Evolutionary conservation across 805 yeast species (phyloP).

Genomic region (Lipomyces mesembrius): DNA sequence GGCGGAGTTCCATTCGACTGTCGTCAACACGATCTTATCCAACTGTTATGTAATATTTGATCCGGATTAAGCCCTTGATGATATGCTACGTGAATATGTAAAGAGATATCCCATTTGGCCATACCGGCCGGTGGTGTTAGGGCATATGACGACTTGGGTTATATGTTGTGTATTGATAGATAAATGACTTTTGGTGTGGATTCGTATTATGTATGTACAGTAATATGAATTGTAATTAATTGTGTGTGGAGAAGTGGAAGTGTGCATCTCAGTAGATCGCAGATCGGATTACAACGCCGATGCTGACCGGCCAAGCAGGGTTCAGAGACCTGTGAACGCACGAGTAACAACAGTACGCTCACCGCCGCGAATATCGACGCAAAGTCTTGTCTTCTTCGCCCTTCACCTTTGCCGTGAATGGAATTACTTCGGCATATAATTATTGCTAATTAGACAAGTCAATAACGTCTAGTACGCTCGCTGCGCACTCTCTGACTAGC

Average conservation of each 20-base stretch:
- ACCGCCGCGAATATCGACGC: background rate
- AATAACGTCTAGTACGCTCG: background rate
- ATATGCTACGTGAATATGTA: background rate
- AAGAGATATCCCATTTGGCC: background rate
- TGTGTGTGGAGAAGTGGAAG: too few relatives aligned
- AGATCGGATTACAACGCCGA: too few relatives aligned
- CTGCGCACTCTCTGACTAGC: background rate
- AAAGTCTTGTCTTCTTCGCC: background rate
- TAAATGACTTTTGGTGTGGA: background rate
- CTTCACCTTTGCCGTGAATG: background rate
- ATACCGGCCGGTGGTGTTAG: background rate
- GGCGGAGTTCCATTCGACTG: constrained; percentile 72
- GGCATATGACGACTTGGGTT: background rate
- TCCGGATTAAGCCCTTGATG: constrained; percentile 49
- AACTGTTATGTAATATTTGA: constrained; percentile 84
- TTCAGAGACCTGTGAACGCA: background rate
- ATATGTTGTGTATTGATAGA: background rate
- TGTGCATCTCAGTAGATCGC: too few relatives aligned
- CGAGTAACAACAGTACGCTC: background rate
- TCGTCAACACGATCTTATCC: constrained; percentile 80
- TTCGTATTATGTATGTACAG: background rate
- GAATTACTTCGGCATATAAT: background rate
- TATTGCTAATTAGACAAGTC: background rate
- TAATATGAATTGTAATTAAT: background rate
- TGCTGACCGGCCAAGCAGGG: too few relatives aligned